Evolutionary conservation across 2,329 filamentous ascomycete species (phyloP).

Genomic region (Colletotrichum viniferum): DNA sequence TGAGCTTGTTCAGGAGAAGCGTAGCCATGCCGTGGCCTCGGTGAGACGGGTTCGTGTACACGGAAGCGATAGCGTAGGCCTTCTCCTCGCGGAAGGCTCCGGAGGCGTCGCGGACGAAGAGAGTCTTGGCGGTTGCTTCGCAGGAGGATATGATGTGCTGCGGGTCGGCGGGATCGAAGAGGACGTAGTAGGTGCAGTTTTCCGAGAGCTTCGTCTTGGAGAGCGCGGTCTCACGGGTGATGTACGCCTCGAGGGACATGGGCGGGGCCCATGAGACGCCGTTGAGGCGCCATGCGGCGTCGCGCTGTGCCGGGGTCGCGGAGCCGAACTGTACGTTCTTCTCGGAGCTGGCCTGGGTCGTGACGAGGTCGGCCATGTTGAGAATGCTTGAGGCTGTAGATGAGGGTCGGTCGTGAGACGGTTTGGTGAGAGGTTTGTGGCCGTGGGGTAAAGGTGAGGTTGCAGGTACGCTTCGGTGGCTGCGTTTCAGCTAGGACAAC

Average conservation of each 20-base stretch:
- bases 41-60: slow-evolving; percentile 38
- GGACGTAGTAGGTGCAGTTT: slow-evolving; percentile 33
- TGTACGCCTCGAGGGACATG: slow-evolving; percentile 30
- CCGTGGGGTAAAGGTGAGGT: neutral
- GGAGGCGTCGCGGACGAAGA: slow-evolving; percentile 27
- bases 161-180: slow-evolving; percentile 31
- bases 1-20: slow-evolving; percentile 35
- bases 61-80: slow-evolving; percentile 36
- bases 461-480: no score
- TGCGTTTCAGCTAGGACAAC: neutral
- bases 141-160: slow-evolving; percentile 38
- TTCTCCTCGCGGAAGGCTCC: slow-evolving; percentile 27
- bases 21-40: slow-evolving; percentile 39
- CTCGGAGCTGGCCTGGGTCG: neutral
- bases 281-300: slow-evolving; percentile 33
- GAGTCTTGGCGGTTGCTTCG: slow-evolving; percentile 24
- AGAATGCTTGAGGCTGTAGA: neutral
- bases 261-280: slow-evolving; percentile 32
- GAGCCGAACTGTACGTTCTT: slow-evolving; percentile 29
- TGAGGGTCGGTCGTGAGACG: neutral
- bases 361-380: slow-evolving; percentile 6
- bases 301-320: slow-evolving; percentile 32
- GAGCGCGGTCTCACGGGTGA: slow-evolving; percentile 30
- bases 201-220: slow-evolving; percentile 29
- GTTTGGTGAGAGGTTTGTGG: neutral